Conservation (phyloP, 192 early-diverging fungal species). For the Jimgerdemannia flammicorona region DNA sequence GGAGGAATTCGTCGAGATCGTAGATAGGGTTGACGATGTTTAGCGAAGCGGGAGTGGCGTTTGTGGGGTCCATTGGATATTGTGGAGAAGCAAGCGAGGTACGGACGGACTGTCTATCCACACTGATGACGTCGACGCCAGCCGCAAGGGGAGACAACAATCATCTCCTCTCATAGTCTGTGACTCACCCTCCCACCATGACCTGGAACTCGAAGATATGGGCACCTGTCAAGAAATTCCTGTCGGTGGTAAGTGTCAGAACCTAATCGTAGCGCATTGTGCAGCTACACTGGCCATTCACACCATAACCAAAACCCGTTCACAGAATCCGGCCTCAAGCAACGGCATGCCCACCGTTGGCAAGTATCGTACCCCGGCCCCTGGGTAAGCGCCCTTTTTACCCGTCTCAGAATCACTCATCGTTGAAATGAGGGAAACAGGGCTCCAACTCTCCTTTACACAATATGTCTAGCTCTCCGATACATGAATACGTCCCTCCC, state of each 20-base stretch:
- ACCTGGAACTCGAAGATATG: conserved; percentile 36
- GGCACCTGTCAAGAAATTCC: conserved; percentile 39
- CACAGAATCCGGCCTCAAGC: conserved; percentile 57
- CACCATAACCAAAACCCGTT: neutral
- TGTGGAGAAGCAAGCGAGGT: no score
- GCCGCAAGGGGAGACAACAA: no score
- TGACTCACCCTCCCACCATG: conserved; percentile 5
- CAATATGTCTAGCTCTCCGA: conserved; percentile 34
- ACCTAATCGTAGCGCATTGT: neutral
- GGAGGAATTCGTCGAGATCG: neutral
- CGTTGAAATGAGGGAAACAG: neutral
- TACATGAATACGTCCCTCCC: conserved; percentile 46
- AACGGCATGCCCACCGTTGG: conserved; percentile 64
- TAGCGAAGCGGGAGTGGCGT: neutral
- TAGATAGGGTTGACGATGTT: neutral
- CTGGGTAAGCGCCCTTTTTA: conserved; percentile 37
- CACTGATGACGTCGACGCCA: neutral
- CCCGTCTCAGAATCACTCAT: neutral
- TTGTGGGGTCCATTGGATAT: neutral
- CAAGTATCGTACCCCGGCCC: conserved; percentile 66
- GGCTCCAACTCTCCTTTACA: conserved; percentile 6
- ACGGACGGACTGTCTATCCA: no score
- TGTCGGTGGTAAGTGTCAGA: conserved; percentile 35
- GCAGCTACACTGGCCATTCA: conserved; percentile 3
- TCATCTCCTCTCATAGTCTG: no score